Evolutionary conservation across 164 flowering plant genomes (phyloP), one percentile per base, ranked within the genome.

Genomic region (Stephania cephalantha): DNA sequence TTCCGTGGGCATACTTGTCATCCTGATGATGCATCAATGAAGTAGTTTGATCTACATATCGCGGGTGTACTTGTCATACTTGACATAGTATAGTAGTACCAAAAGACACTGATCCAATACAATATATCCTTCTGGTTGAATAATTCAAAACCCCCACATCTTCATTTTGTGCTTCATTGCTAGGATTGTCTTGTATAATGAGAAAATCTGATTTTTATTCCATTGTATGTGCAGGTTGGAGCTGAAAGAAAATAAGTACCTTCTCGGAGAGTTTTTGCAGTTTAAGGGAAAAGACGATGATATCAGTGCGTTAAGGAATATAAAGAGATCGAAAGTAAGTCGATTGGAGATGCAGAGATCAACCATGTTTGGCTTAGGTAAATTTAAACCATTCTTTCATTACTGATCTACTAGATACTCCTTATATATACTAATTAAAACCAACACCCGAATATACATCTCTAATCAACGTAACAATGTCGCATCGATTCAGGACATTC

Each of bases 231-330:
- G 74, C 87, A 92, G 97, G 85, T 81, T 95, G 90, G 95, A 91
- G 85, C 87, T 91, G n/a, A 88, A 89, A 84, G 86, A 91, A 55
- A 86, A 82, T 75, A 91, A 85, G 82, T 78, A 73, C 67, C 72
- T 91, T 75, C 86, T 93, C 25, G 99, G 99, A 70, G 96, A 95
- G 78, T 95, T 95, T 79, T 55, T 86, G 31, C 96, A 93, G 74
- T 95, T 93, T 75, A 91, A 90, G 82, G 99, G 99, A 71, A 91
- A 87, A 83, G 77, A 82, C 46, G 97, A 90, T 55, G 99, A 95
- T 81, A 71, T 86, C 64, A 79, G 78, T 72, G 81, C 83, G 29
- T 82, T 95, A 81, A 83, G 87, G 77, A 80, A 82, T 78, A 84
- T 93, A 79, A 90, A 82, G 84, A 87, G 99, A 86, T 90, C 99